Evolutionary conservation across 2,329 filamentous ascomycete species (phyloP).

Genomic region (Colletotrichum filicis): DNA sequence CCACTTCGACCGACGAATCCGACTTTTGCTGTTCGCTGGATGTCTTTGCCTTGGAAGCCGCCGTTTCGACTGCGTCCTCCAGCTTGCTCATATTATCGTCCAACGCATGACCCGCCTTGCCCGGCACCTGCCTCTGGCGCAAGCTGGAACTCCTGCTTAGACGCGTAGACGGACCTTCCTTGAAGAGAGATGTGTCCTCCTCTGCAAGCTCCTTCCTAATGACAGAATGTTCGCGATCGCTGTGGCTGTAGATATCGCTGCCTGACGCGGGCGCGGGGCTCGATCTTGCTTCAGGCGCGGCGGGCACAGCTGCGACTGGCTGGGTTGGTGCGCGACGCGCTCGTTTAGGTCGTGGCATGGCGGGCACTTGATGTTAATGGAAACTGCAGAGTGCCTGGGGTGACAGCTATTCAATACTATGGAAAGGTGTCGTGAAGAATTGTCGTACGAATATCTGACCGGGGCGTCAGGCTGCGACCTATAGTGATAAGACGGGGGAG

Average conservation of each 20-base stretch:
- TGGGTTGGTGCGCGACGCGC: constrained; percentile 42
- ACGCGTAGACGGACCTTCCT: constrained; percentile 18
- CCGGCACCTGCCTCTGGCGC: constrained; percentile 34
- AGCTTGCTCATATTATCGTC: constrained; percentile 51
- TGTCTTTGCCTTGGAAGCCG: constrained; percentile 39
- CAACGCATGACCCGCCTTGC: constrained; percentile 42
- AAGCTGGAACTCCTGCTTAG: constrained; percentile 31
- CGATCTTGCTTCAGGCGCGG: constrained; percentile 25
- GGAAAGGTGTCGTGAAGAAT: background rate
- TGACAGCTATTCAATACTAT: background rate
- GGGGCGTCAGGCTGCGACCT: background rate
- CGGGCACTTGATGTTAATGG: background rate
- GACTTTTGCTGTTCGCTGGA: constrained; percentile 41
- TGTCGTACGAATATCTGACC: background rate
- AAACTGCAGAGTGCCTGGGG: background rate
- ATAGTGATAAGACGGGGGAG: constrained; percentile 5
- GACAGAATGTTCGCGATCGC: constrained; percentile 46
- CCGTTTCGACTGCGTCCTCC: constrained; percentile 47
- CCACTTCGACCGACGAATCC: constrained; percentile 49
- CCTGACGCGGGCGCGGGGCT: constrained; percentile 22
- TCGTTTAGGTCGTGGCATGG: constrained; percentile 46
- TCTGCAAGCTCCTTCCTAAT: constrained; percentile 38
- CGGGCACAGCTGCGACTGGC: constrained; percentile 29
- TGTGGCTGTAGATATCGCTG: constrained; percentile 48
- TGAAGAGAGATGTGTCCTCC: background rate